phyloP scores from a whole-genome alignment of 345 rosid genomes.

The Mallotus nudiflorus region DNA sequence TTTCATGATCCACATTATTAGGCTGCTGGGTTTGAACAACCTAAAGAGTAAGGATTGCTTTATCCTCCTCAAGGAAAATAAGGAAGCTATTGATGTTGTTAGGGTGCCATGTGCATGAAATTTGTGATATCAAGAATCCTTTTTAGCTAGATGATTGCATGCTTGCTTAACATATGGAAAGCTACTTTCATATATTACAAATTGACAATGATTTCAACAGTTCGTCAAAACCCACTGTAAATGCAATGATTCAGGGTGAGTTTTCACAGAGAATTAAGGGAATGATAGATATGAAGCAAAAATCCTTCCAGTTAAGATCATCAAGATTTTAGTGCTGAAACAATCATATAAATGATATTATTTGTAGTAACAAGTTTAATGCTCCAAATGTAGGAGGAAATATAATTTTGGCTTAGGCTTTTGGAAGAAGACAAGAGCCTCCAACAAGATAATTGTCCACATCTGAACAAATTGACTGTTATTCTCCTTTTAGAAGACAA shows the following conservation, averaged over 20 bases:
- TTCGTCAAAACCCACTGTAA: no score
- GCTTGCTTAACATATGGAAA: no score
- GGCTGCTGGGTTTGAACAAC: not conserved
- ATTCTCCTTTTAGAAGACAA: not conserved
- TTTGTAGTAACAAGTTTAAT: not conserved
- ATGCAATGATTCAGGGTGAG: no score
- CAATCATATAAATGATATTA: not conserved
- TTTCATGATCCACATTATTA: not conserved
- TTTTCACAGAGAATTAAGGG: no score
- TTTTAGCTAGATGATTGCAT: no score
- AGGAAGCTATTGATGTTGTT: not conserved
- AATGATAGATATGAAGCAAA: not conserved
- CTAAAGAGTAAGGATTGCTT: not conserved
- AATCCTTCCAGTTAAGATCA: not conserved
- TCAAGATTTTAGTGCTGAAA: no score
- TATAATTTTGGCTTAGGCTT: constrained; percentile 8
- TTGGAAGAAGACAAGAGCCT: not conserved
- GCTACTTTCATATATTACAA: no score
- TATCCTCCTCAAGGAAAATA: not conserved
- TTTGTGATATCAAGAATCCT: not conserved
- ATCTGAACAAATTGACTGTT: not conserved
- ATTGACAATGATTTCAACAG: no score
- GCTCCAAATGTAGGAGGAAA: not conserved
- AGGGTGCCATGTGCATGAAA: not conserved
- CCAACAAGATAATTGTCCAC: not conserved